These are phyloP conservation scores for Erysimum pusillum DNA, from an alignment of 441 rosid species.

Conservation along the genomic window DNA sequence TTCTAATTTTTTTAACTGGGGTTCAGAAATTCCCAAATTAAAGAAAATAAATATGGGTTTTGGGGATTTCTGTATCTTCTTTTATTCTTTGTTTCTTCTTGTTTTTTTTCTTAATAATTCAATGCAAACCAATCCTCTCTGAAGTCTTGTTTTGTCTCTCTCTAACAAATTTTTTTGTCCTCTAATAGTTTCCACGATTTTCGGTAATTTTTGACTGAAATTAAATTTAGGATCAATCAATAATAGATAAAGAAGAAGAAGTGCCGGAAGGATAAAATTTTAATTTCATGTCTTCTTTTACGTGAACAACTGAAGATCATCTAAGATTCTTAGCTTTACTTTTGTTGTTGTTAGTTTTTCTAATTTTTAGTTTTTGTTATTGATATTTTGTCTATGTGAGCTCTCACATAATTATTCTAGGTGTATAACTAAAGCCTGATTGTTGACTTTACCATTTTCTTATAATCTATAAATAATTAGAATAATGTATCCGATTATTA, in stretches of 20 bases:
- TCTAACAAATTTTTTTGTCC: conserved; percentile 34
- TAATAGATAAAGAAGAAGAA: conserved; percentile 26
- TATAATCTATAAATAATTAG: neutral
- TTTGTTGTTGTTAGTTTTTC: too few species aligned
- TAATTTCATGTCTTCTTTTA: neutral
- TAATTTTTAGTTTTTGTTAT: too few species aligned
- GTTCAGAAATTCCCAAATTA: conserved; percentile 13
- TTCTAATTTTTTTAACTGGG: conserved; percentile 4
- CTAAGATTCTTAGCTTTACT: neutral
- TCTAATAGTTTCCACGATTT: conserved; percentile 40
- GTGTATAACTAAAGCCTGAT: too few species aligned
- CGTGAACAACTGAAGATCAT: neutral
- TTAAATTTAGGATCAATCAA: conserved; percentile 31
- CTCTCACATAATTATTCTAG: too few species aligned
- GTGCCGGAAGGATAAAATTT: conserved; percentile 4
- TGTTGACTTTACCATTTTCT: too few species aligned
- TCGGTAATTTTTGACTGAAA: conserved; percentile 25
- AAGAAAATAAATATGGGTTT: conserved; percentile 26
- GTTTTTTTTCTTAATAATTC: conserved; percentile 28
- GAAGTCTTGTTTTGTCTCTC: conserved; percentile 39
- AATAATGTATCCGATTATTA: neutral
- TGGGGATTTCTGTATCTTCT: conserved; percentile 5
- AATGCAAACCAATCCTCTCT: conserved; percentile 29
- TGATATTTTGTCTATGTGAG: too few species aligned
- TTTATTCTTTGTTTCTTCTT: neutral